phyloP scores from a whole-genome alignment of 2,329 filamentous ascomycete genomes.

The Nigrospora oryzae region DNA sequence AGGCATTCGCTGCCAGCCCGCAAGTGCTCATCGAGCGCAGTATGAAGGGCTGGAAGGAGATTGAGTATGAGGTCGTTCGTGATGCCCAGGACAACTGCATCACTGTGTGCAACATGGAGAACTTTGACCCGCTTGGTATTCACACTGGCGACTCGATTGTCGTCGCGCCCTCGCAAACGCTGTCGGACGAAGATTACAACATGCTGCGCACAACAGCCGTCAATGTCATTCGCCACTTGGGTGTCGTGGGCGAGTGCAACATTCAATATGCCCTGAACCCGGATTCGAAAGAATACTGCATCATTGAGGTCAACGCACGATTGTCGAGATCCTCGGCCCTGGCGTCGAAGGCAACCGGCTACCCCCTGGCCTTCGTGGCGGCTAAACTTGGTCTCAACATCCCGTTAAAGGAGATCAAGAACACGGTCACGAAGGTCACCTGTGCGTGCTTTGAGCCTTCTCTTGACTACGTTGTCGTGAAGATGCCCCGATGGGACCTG shows the following conservation, averaged over 20 bases:
- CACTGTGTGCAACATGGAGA: constrained; percentile 99
- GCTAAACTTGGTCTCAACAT: constrained; percentile 94
- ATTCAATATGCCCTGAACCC: constrained; percentile 98
- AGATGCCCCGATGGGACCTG: constrained; percentile 97
- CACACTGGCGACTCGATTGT: constrained; percentile 98
- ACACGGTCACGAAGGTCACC: constrained; percentile 90
- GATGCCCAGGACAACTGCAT: constrained; percentile 97
- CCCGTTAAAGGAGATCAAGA: constrained; percentile 90
- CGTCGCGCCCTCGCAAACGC: constrained; percentile 90
- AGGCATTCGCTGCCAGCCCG: constrained; percentile 89
- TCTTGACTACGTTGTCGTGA: constrained; percentile 95
- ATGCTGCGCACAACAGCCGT: constrained; percentile 97
- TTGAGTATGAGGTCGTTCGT: constrained; percentile 96
- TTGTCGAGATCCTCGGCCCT: constrained; percentile 91
- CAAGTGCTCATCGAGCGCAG: constrained; percentile 95
- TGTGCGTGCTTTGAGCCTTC: constrained; percentile 98
- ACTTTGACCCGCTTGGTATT: constrained; percentile 96
- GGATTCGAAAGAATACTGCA: constrained; percentile 92
- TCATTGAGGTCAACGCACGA: constrained; percentile 97
- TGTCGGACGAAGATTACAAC: constrained; percentile 97
- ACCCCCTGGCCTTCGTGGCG: constrained; percentile 91
- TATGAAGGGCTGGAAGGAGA: constrained; percentile 99
- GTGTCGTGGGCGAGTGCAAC: constrained; percentile 97
- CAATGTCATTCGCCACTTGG: constrained; percentile 93
- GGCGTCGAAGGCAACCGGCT: constrained; percentile 94